A percentile compares a stretch with the other conserved stretches of the same genome.
Evolutionary conservation across 108 stramenopile species (phyloP).

Genomic region (Nitzschia sp.): DNA sequence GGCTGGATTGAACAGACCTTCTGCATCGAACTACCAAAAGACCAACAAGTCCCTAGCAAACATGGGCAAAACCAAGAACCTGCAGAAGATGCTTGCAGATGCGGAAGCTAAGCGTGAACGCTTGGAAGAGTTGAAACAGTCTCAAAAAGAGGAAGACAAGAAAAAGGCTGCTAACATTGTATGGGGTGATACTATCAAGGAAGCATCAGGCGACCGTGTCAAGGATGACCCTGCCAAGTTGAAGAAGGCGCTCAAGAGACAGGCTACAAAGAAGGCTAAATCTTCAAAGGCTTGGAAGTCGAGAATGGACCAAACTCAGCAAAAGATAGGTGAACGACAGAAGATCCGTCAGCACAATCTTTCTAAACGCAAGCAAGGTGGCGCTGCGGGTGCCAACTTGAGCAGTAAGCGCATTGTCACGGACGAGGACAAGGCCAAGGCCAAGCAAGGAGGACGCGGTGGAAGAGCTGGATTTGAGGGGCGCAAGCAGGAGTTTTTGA

Average conservation of each 20-base stretch:
- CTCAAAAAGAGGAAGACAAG: conserved; percentile 67
- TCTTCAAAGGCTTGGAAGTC: conserved; percentile 82
- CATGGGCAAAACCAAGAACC: conserved; percentile 71
- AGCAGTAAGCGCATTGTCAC: conserved; percentile 68
- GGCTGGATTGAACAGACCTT: conserved; percentile 63
- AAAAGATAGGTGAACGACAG: conserved; percentile 72
- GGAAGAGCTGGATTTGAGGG: conserved; percentile 88
- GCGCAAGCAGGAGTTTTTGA: conserved; percentile 78
- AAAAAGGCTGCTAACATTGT: conserved; percentile 70
- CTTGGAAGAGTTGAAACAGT: conserved; percentile 69
- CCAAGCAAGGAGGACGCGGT: conserved; percentile 15
- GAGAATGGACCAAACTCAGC: conserved; percentile 65
- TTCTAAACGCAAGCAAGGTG: conserved; percentile 72
- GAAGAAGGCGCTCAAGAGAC: conserved; percentile 81
- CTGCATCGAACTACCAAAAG: conserved; percentile 32
- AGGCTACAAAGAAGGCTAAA: conserved; percentile 85
- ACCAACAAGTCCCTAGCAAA: conserved; percentile 75
- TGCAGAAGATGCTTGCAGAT: conserved; percentile 82
- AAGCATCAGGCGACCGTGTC: conserved; percentile 64
- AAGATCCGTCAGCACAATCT: conserved; percentile 86
- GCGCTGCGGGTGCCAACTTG: conserved; percentile 72
- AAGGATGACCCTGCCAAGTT: conserved; percentile 83
- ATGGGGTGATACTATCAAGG: conserved; percentile 80
- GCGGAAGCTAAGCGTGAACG: conserved; percentile 79
- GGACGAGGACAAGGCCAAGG: conserved; percentile 35